These are phyloP conservation scores for Neltuma alba DNA, from an alignment of 306 rosid species.

Conservation along the genomic window DNA sequence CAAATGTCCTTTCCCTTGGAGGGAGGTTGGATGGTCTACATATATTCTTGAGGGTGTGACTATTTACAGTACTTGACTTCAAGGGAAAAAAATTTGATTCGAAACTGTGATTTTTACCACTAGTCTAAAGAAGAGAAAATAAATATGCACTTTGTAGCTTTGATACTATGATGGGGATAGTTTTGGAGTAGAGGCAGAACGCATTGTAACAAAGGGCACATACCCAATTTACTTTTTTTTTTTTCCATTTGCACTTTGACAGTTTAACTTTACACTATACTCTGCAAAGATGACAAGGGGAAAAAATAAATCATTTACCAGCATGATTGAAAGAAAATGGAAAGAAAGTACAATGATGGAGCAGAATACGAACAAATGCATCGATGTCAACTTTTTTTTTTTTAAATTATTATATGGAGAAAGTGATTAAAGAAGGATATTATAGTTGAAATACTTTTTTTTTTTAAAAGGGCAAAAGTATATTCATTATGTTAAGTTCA, in stretches of 20 bases:
- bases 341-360: not conserved
- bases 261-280: not conserved
- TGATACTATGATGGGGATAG: not conserved
- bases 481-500: no score
- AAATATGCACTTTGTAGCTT: not conserved
- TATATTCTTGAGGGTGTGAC: no score
- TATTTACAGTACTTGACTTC: no score
- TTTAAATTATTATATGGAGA: no score
- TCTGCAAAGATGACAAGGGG: not conserved
- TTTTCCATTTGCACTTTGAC: not conserved
- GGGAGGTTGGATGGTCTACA: no score
- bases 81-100: no score
- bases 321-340: not conserved
- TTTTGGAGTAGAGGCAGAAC: not conserved
- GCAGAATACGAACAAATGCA: not conserved
- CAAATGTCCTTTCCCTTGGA: no score
- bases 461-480: no score
- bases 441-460: no score
- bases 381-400: not conserved
- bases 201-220: not conserved
- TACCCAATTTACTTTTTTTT: not conserved
- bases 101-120: no score
- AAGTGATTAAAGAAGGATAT: no score
- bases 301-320: not conserved
- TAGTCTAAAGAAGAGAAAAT: not conserved